Evolutionary conservation across 192 early-diverging fungal genomes (phyloP), one percentile per base, ranked within the genome.

Genomic region (Diversispora eburnea): DNA sequence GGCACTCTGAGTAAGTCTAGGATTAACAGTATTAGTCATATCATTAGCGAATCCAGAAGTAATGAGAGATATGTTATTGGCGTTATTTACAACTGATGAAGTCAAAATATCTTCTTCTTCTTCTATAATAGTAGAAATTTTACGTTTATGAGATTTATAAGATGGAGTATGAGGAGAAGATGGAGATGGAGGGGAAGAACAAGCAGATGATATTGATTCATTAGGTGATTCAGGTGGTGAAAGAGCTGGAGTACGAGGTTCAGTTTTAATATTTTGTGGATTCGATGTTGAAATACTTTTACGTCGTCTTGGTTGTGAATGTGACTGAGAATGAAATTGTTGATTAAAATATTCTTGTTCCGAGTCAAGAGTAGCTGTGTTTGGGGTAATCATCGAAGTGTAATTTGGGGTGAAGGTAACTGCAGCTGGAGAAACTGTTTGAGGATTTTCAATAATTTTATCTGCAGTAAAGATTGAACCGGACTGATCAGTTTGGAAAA

Each of bases 31-130:
- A 5, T 46, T 39, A 54, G 15, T 52, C 15, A 68, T 68, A 15
- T 68, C 43, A 47, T 17, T 13, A 45, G 48, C 13, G 61, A 8
- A 39, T 13, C 20, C 2, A 4, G 56, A 13, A 42, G 20, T 43
- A 25, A 58, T 42, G 41, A 58, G 10, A 3, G 43, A 19, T 19
- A 45, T 8, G 13, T 45, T 6, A n/a, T 39, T 33, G 19, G 46
- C 15, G 57, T 46, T 73, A 3, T 33, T 33, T 33, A 33, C 25
- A 33, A 15, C 52, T 19, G 65, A 48, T 51, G 20, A n/a, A 10
- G 19, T 9, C 17, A 72, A 20, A 7, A 49, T 43, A 10, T 73
- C 72, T 49, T 73, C 72, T 4, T 73, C 72, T 45, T 73, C 72
- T 33, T 73, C 72, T 4, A 64, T 54, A n/a, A 73, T 73, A 0